phyloP scores from a whole-genome alignment of 768 basidiomycete genomes.

The Clitopilus hobsonii region DNA sequence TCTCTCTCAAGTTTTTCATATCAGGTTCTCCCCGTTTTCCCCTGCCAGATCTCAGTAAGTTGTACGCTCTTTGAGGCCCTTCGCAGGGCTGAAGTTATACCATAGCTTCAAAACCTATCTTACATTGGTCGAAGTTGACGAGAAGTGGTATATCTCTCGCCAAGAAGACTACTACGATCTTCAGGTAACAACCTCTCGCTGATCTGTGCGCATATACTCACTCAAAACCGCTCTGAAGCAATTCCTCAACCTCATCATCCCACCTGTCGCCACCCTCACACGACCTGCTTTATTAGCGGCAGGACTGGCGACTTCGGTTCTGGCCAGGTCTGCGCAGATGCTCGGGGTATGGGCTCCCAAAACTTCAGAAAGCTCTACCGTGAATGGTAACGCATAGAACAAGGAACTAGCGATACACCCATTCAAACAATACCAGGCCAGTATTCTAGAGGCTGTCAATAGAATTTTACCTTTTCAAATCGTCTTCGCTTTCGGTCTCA shows the following conservation, averaged over 20 bases:
- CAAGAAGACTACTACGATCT: conserved; percentile 58
- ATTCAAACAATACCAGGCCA: too few species aligned
- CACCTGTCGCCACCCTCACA: conserved; percentile 10
- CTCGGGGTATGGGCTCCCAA: conserved; percentile 21
- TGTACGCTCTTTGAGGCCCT: neutral
- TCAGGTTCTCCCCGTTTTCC: conserved; percentile 40
- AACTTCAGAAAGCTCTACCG: neutral
- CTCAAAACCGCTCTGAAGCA: neutral
- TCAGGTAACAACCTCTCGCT: conserved; percentile 26
- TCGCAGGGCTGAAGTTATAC: neutral
- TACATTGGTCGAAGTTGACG: conserved; percentile 39
- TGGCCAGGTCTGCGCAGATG: conserved; percentile 22
- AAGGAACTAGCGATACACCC: neutral
- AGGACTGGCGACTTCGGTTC: conserved; percentile 14
- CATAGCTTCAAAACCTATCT: conserved; percentile 25
- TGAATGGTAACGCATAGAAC: neutral
- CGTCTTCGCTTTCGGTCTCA: too few species aligned
- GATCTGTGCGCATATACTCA: neutral
- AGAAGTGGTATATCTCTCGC: conserved; percentile 37
- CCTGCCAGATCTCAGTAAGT: conserved; percentile 43
- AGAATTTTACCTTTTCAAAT: too few species aligned
- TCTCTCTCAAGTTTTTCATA: conserved; percentile 46
- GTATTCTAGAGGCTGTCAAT: too few species aligned
- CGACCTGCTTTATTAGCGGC: conserved; percentile 11
- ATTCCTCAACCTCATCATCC: conserved; percentile 1